Percentiles rank a stretch among this genome's conserved stretches.
phyloP scores from a whole-genome alignment of 2,329 filamentous ascomycete species.

The Podosphaera xanthii region DNA sequence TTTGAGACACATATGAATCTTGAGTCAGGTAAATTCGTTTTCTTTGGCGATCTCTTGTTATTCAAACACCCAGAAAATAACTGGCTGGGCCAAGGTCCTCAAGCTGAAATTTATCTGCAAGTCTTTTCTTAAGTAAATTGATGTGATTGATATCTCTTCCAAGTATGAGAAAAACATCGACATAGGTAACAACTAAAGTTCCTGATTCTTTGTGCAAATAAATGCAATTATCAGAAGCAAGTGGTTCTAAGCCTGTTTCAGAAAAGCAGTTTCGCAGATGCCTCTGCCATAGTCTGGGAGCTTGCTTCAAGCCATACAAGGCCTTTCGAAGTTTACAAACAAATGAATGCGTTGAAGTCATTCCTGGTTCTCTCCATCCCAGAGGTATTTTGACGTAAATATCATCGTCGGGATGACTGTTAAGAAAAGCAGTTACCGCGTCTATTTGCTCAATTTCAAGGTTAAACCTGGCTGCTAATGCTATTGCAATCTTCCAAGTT shows the following conservation, averaged over 20 bases:
- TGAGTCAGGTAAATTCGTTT: no score
- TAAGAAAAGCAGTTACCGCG: neutral
- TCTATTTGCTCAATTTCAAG: neutral
- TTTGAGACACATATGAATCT: no score
- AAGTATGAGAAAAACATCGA: neutral
- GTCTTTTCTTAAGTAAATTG: neutral
- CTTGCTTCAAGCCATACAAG: no score
- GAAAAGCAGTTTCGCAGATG: no score
- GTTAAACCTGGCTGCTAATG: neutral
- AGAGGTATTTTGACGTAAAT: neutral
- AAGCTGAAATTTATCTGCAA: neutral
- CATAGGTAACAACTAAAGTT: neutral
- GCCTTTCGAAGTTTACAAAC: no score
- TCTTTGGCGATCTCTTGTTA: no score
- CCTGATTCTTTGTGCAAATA: neutral
- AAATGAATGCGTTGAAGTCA: no score
- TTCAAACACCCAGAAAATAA: neutral
- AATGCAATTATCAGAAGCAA: no score
- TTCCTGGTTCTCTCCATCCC: neutral
- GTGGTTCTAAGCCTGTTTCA: no score
- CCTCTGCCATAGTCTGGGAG: no score
- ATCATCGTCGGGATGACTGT: neutral
- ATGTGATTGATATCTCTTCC: neutral
- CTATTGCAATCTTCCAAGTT: neutral
- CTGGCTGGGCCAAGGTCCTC: neutral